These are phyloP conservation scores for Fusarium nygamai DNA, from an alignment of 2,329 filamentous ascomycete species.

Conservation along the genomic window DNA sequence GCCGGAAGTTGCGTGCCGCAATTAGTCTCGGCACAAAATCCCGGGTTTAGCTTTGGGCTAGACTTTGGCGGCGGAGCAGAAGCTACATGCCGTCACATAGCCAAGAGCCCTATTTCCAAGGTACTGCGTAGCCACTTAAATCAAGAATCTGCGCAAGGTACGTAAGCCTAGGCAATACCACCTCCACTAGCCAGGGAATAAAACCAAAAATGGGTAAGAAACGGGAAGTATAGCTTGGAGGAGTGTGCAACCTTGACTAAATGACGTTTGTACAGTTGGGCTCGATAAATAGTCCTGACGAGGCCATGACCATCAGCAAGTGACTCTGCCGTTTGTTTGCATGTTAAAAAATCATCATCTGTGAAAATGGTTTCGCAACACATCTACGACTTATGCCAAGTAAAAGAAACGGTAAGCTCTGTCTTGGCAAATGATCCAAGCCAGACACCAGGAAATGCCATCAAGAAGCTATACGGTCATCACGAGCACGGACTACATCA, in stretches of 20 bases:
- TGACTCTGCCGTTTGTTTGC: neutral
- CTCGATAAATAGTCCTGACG: neutral
- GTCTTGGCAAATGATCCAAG: conserved; percentile 63
- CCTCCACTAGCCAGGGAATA: neutral
- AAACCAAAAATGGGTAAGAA: neutral
- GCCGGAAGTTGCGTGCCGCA: conserved; percentile 22
- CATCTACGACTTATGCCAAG: conserved; percentile 63
- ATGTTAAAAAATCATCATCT: neutral
- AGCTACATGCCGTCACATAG: neutral
- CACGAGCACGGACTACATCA: conserved; percentile 23
- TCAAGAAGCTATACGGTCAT: conserved; percentile 63
- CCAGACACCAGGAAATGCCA: conserved; percentile 62
- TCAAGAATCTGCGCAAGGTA: neutral
- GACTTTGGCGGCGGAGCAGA: neutral
- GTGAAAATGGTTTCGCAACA: conserved; percentile 43
- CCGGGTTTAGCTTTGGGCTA: conserved; percentile 5
- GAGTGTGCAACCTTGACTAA: neutral
- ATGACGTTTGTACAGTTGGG: conserved; percentile 1
- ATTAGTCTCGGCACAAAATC: conserved; percentile 3
- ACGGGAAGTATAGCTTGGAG: neutral
- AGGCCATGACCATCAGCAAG: neutral
- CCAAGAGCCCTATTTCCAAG: neutral
- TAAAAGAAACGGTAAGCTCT: conserved; percentile 65
- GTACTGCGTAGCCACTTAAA: neutral
- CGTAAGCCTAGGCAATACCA: conserved; percentile 1